Evolutionary conservation across 352 stramenopile species (phyloP).

Genomic region (Pythium inflatum): DNA sequence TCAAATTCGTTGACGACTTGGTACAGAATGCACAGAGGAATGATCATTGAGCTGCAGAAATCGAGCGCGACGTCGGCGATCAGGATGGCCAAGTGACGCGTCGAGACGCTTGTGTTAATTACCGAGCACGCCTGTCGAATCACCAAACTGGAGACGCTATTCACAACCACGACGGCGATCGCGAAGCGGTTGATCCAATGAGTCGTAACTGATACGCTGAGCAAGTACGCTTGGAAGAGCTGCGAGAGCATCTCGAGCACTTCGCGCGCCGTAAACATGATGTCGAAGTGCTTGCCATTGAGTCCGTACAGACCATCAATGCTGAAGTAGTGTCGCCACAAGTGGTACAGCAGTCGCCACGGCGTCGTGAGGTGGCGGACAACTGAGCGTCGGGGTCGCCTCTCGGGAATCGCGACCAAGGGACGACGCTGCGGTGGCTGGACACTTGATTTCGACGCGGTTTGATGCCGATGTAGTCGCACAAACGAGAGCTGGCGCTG

Average conservation of each 20-base stretch:
- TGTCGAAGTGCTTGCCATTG: constrained; percentile 26
- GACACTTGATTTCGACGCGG: neutral
- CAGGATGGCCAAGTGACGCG: neutral
- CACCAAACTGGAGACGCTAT: constrained; percentile 6
- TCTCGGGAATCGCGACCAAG: neutral
- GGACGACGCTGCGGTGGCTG: neutral
- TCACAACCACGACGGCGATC: constrained; percentile 18
- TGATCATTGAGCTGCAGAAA: constrained; percentile 28
- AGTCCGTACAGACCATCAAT: constrained; percentile 30
- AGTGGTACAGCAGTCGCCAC: neutral
- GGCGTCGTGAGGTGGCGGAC: neutral
- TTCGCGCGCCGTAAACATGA: constrained; percentile 17
- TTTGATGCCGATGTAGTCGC: neutral
- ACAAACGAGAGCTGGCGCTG: constrained; percentile 21
- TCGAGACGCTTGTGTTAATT: neutral
- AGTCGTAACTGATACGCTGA: constrained; percentile 14
- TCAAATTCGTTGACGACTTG: constrained; percentile 15
- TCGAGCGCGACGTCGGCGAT: constrained; percentile 24
- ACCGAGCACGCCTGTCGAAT: neutral
- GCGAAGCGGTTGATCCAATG: constrained; percentile 29
- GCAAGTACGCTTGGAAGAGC: constrained; percentile 27
- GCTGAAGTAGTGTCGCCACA: constrained; percentile 28
- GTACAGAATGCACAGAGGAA: constrained; percentile 28
- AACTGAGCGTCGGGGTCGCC: neutral
- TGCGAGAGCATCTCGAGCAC: constrained; percentile 26